A percentile compares a stretch with the other conserved stretches of the same genome.
phyloP scores from a whole-genome alignment of 768 basidiomycete species.

The Naganishia vaughanmartiniae region DNA sequence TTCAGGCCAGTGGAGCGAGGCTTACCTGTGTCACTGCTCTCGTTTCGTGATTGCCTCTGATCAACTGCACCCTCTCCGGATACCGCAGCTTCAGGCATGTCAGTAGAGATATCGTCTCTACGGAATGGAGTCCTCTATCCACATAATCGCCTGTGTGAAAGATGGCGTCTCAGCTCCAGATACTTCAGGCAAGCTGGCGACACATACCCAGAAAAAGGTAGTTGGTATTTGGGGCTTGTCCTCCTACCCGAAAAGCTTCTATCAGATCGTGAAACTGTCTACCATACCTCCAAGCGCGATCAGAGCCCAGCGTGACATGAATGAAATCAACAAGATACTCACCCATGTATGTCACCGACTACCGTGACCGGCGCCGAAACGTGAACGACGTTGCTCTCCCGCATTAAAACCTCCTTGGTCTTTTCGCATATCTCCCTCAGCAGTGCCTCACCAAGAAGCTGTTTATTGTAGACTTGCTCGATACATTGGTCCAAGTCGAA shows the following conservation, averaged over 20 bases:
- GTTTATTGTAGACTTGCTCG: conserved; percentile 80
- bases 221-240: conserved; percentile 92
- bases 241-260: conserved; percentile 98
- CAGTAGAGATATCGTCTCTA: conserved; percentile 94
- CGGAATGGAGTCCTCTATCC: conserved; percentile 93
- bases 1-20: conserved; percentile 31
- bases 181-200: not conserved
- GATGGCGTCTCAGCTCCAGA: conserved; percentile 6
- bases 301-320: not conserved
- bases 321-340: conserved; percentile 50
- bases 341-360: conserved; percentile 99
- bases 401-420: conserved; percentile 98
- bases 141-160: conserved; percentile 82
- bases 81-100: conserved; percentile 96
- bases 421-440: conserved; percentile 99
- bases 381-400: conserved; percentile 97
- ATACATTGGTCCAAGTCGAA: conserved; percentile 98
- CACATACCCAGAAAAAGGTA: conserved; percentile 91
- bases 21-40: conserved; percentile 94
- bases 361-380: conserved; percentile 95
- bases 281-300: conserved; percentile 37
- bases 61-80: conserved; percentile 92
- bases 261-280: conserved; percentile 99
- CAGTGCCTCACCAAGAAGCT: conserved; percentile 88
- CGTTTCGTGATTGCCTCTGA: conserved; percentile 96